Base-by-base conservation (phyloP, 2,329 filamentous ascomycete genomes). In the Rhynchosporium graminicola region DNA sequence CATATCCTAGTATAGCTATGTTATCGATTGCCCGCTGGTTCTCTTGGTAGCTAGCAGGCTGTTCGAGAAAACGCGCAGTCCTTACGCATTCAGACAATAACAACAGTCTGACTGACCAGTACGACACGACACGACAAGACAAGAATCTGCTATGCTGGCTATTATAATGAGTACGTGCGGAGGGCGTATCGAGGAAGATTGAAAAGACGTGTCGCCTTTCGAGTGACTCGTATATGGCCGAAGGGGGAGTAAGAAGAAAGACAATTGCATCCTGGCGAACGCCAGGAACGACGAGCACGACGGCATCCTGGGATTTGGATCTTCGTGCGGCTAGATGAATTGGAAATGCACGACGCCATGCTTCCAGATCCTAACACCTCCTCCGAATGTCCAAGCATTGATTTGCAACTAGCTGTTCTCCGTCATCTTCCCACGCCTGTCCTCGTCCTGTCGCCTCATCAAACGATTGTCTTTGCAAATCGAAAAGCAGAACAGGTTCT, bases 371-470 rank as follows among this genome's bases (percentile, higher is more conserved):
- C 42, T 8, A 4, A 13, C 8, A 28, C 1, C 13, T 15, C 10
- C 1, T 29, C 9, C 26, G 55, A 57, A 15, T 46, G 33, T 48
- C n/a, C 60, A 2, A 43, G 40, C 40, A 61, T 68, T 26, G 65
- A 69, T 31, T 47, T 71, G 12, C 66, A 70, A 58, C 50, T 70
- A 6, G 60, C 67, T 15, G 64, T 65, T 45, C 64, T 71, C 6
- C 62, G 61, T 46, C 40, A 63, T 29, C 45, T 70, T 3, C 69
- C 66, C 10, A 67, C 65, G 3, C 68, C 68, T 7, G 62, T 69
- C 20, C 43, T 71, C 9, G 63, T 68, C 9, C 51, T 71, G 6
- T 67, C 67, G 13, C 58, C 64, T n/a, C 20, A 51, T 15, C 58
- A 61, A 28, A 65, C 48, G 15, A 28, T 56, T 4, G 42, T 67